Base-by-base conservation (phyloP, 768 basidiomycete species). In the Strobilomyces echinocephalus region DNA sequence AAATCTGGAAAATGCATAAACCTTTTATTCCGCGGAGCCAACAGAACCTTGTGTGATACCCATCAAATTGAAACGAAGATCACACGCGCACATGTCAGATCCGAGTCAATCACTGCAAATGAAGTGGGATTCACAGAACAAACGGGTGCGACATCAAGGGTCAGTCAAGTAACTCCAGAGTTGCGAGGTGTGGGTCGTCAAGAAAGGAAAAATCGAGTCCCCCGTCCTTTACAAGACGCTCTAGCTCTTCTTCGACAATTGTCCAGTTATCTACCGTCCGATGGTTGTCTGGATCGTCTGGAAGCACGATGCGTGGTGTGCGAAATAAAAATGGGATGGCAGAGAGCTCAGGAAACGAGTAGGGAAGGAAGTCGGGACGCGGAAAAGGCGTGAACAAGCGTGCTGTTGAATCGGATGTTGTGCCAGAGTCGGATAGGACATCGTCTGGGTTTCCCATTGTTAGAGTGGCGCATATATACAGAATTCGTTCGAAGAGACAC, bases 301-400 rank as follows among this genome's bases (percentile, higher is more conserved):
- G 30, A 24, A 7, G 21, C 3, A 65, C 46, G 10, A 39, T 6
- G 31, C 50, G 9, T 2, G 67, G 69, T 16, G 67, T 60, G 39
- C 62, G 50, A 49, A 64, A 69, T 11, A 70, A 40, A 41, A 67
- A 70, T 1, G 67, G 69, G 5, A 68, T 62, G 18, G 69, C 69
- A 4, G 69, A 70, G 43, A 69, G 64, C 24, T 67, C 64, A 28
- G 50, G 60, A 45, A 49, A 53, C 6, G 58, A 34, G 18, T 58
- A 51, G 4, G 62, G 30, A 40, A 3, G 15, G 38, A 62, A 52
- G 21, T 59, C 64, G 46, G 60, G 56, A 39, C 50, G 56, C 10
- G 33, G 33, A 30, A 12, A 50, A 15, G 30, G 21, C 44, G 31
- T 26, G 7, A 38, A 45, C 5, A 24, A 16, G 39, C 42, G 16